Percentiles rank a stretch among this genome's conserved stretches.
phyloP scores from a whole-genome alignment of 495 filamentous ascomycete genomes.

The Aspergillus heteromorphus region DNA sequence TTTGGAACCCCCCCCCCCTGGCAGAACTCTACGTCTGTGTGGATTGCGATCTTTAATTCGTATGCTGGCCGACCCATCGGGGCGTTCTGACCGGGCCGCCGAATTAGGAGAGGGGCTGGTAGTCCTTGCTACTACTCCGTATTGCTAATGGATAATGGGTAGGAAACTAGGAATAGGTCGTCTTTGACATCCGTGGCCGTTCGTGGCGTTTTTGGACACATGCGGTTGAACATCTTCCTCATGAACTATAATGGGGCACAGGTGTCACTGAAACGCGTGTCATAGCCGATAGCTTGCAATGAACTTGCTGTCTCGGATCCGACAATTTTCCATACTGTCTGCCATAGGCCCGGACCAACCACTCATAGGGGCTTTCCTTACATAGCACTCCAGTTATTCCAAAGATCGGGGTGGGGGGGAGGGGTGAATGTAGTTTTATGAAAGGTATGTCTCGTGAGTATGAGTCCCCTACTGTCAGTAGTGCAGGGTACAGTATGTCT shows the following conservation, averaged over 20 bases:
- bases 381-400: neutral
- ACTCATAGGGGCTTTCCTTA: neutral
- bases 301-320: neutral
- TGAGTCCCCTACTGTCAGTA: neutral
- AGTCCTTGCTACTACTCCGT: neutral
- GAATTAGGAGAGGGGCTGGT: neutral
- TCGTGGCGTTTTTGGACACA: neutral
- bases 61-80: neutral
- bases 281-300: neutral
- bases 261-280: neutral
- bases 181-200: neutral
- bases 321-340: neutral
- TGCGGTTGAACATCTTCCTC: neutral
- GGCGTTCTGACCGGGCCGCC: neutral
- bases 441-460: neutral
- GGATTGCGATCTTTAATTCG: constrained; percentile 1
- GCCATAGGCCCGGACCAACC: neutral
- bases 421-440: neutral
- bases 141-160: too few species aligned
- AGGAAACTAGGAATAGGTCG: neutral
- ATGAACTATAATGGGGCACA: neutral
- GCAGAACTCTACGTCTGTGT: neutral
- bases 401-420: neutral
- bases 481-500: neutral
- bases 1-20: neutral